phyloP scores from a whole-genome alignment of 1,139 yeast species.

The Pichia sp. region DNA sequence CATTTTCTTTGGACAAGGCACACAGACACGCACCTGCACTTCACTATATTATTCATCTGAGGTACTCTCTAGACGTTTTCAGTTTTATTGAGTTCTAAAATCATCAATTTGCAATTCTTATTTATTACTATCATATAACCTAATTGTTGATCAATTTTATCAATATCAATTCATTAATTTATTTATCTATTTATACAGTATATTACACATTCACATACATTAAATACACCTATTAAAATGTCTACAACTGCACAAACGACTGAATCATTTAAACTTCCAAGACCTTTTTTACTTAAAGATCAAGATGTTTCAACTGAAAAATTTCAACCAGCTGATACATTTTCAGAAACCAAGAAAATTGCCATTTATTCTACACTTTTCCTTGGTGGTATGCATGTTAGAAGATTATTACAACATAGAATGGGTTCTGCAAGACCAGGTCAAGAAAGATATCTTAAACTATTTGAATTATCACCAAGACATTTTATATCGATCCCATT shows the following conservation, averaged over 20 bases:
- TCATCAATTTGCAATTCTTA: neutral
- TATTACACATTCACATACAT: neutral
- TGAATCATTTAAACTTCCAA: constrained; percentile 20
- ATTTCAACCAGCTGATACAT: constrained; percentile 40
- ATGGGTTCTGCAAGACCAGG: constrained; percentile 33
- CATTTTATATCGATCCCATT: constrained; percentile 30
- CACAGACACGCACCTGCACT: neutral
- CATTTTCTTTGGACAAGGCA: neutral
- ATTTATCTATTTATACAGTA: neutral
- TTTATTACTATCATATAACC: neutral
- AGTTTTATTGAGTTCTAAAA: neutral
- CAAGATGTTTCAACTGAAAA: constrained; percentile 11
- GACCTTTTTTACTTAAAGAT: constrained; percentile 25
- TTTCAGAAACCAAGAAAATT: constrained; percentile 36
- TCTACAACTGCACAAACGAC: constrained; percentile 9
- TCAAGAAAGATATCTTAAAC: constrained; percentile 26
- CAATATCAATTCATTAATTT: neutral
- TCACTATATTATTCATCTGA: neutral
- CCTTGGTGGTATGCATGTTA: constrained; percentile 30
- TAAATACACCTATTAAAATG: constrained; percentile 8
- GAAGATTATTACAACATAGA: constrained; percentile 30
- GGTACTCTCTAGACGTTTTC: neutral
- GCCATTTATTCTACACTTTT: constrained; percentile 33
- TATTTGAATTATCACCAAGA: constrained; percentile 26
- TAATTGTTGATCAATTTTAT: neutral